Base-by-base conservation (phyloP, 768 basidiomycete genomes). In the Mycena leptocephala region DNA sequence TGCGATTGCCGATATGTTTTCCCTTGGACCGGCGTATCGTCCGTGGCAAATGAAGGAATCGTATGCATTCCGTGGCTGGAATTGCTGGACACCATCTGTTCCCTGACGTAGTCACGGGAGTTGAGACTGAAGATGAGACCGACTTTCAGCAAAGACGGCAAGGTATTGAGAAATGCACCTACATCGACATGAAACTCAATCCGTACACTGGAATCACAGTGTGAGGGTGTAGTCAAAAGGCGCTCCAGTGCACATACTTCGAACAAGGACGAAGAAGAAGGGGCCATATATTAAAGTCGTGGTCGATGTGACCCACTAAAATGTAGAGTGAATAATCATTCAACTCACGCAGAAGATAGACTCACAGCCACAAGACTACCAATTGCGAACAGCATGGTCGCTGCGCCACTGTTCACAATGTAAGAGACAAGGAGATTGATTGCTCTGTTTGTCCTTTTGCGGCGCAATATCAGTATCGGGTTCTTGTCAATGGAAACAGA, bases 161-260 rank as follows among this genome's bases (percentile, higher is more conserved):
- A 24, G 20, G n/a, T n/a, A 51, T 5, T 51, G 20, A 51, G 8
- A 51, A 51, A 51, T 51, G 8, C 22, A 24, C 48, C 48, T 48
- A 65, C 63, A 65, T 65, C 37, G 63, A 65, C 63, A 65, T 46
- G 63, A 65, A 48, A 48, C 63, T 65, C 63, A 65, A 65, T 32
- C 20, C 43, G 37, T 65, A 48, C n/a, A 65, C 63, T 48, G 24
- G 32, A 48, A 24, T 28, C 48, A 51, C 48, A 20, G 63, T 33
- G 30, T 65, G 43, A 65, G n/a, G n/a, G 22, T 18, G 63, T 43
- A 48, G 22, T 26, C 26, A 65, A 65, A 41, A 48, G 18, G 37
- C 14, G 37, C 3, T 28, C 10, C 37, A 20, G 14, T 14, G 37
- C 30, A 65, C 63, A 22, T 18, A 65, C 63, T 14, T 65, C 63